Percentiles rank a stretch among this genome's conserved stretches.
Conservation (phyloP, 805 yeast species). For the Suhomyces sp. region DNA sequence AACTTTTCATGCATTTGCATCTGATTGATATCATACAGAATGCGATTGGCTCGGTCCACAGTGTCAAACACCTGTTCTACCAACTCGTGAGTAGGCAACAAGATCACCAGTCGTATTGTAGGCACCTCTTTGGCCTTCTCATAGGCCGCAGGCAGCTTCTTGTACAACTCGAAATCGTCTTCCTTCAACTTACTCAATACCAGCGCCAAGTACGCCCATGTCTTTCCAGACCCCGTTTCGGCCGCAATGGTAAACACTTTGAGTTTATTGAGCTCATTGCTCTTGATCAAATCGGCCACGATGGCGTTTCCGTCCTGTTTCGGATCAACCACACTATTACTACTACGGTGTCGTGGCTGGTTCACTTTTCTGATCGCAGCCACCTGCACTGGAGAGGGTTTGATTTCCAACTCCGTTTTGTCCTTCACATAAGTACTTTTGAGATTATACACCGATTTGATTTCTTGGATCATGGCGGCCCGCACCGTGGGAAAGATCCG, state of each 20-base stretch:
- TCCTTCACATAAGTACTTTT: conserved; percentile 30
- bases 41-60: conserved; percentile 28
- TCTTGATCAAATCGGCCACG: conserved; percentile 23
- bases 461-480: conserved; percentile 52
- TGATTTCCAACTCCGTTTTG: conserved; percentile 33
- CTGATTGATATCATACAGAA: conserved; percentile 21
- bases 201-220: conserved; percentile 86
- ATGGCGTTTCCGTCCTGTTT: conserved; percentile 21
- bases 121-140: conserved; percentile 25
- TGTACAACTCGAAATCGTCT: conserved; percentile 39
- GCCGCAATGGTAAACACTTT: conserved; percentile 83
- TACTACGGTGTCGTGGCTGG: conserved; percentile 35
- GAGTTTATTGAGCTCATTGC: conserved; percentile 33
- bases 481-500: conserved; percentile 67
- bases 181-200: conserved; percentile 65
- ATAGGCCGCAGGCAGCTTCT: conserved; percentile 17
- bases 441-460: conserved; percentile 38
- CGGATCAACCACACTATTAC: conserved; percentile 16
- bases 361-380: conserved; percentile 63
- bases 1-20: conserved; percentile 18
- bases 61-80: conserved; percentile 71
- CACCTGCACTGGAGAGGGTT: conserved; percentile 80
- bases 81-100: conserved; percentile 87
- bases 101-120: conserved; percentile 63
- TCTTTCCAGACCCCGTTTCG: conserved; percentile 96